phyloP scores from a whole-genome alignment of 2,329 filamentous ascomycete species.

The Daldinia sp. region DNA sequence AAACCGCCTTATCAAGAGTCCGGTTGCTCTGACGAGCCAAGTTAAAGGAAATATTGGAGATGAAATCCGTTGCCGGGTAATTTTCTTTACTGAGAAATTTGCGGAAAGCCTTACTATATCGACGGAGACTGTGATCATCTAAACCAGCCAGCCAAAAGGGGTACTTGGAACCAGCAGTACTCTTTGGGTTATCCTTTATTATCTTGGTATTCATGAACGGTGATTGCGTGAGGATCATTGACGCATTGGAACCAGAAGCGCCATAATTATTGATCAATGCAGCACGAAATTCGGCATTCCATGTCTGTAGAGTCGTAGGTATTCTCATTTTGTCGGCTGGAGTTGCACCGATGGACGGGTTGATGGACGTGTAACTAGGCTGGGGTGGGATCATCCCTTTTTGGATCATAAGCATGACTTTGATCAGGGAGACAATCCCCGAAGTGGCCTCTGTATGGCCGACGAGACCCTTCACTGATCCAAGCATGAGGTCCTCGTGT shows the following conservation, averaged over 20 bases:
- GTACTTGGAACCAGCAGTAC: constrained; percentile 16
- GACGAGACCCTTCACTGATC: constrained; percentile 53
- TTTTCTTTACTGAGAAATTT: constrained; percentile 37
- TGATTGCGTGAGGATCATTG: constrained; percentile 47
- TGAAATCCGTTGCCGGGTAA: constrained; percentile 36
- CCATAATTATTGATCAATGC: constrained; percentile 55
- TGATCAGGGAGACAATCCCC: constrained; percentile 50
- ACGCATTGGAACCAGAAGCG: constrained; percentile 53
- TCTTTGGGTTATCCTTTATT: constrained; percentile 12
- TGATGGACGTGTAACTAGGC: constrained; percentile 50
- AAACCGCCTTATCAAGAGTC: constrained; percentile 40
- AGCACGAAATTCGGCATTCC: constrained; percentile 39
- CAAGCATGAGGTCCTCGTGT: constrained; percentile 37
- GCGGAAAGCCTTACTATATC: constrained; percentile 41
- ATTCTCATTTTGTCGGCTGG: constrained; percentile 45
- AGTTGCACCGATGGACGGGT: constrained; percentile 42
- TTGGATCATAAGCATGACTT: constrained; percentile 51
- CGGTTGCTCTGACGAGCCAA: constrained; percentile 51
- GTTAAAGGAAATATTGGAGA: constrained; percentile 52
- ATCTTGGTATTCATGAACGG: constrained; percentile 36
- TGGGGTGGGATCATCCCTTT: constrained; percentile 51
- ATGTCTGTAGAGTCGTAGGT: constrained; percentile 33
- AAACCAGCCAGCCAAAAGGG: constrained; percentile 40
- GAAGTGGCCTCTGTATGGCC: constrained; percentile 53
- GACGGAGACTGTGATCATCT: constrained; percentile 43